phyloP scores from a whole-genome alignment of 2,329 filamentous ascomycete genomes.

The Diaporthe sp. region DNA sequence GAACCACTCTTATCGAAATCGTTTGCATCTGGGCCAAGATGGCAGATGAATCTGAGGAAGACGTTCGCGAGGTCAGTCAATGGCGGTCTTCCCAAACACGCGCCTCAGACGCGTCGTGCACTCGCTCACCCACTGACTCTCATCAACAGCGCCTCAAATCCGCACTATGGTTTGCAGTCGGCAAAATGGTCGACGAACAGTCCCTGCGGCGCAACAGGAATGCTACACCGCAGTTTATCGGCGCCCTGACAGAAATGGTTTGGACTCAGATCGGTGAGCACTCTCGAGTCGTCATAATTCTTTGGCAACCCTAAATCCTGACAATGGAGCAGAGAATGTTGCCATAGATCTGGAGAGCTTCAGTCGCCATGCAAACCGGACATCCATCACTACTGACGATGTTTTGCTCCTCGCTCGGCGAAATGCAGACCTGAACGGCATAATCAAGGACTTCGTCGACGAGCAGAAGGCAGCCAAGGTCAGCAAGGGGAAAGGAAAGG shows the following conservation, averaged over 20 bases:
- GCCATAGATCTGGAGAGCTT: slow-evolving; percentile 70
- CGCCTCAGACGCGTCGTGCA: slow-evolving; percentile 27
- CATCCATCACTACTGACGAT: slow-evolving; percentile 86
- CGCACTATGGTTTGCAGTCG: slow-evolving; percentile 86
- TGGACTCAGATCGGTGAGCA: slow-evolving; percentile 85
- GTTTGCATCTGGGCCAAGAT: slow-evolving; percentile 41
- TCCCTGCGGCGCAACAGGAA: slow-evolving; percentile 81
- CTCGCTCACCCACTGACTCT: neutral
- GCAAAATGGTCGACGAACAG: slow-evolving; percentile 91
- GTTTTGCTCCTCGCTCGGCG: slow-evolving; percentile 88
- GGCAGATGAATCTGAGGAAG: slow-evolving; percentile 50
- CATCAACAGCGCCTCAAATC: slow-evolving; percentile 81
- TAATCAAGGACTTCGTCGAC: slow-evolving; percentile 80
- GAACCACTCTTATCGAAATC: neutral
- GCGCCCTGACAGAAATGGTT: slow-evolving; percentile 85
- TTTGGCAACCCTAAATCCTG: neutral
- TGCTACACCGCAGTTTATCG: slow-evolving; percentile 93
- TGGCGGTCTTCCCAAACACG: neutral
- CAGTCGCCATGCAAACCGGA: slow-evolving; percentile 82
- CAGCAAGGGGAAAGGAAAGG: slow-evolving; percentile 50
- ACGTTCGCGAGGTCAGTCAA: slow-evolving; percentile 48
- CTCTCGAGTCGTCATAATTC: neutral
- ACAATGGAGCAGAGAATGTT: slow-evolving; percentile 62
- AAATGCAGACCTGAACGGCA: slow-evolving; percentile 85
- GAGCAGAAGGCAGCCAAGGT: slow-evolving; percentile 62